Percentiles rank a stretch among this genome's conserved stretches.
These are phyloP conservation scores for Tetrahymena malaccensis DNA, from an alignment of 73 alveolate genomes.

Conservation along the genomic window DNA sequence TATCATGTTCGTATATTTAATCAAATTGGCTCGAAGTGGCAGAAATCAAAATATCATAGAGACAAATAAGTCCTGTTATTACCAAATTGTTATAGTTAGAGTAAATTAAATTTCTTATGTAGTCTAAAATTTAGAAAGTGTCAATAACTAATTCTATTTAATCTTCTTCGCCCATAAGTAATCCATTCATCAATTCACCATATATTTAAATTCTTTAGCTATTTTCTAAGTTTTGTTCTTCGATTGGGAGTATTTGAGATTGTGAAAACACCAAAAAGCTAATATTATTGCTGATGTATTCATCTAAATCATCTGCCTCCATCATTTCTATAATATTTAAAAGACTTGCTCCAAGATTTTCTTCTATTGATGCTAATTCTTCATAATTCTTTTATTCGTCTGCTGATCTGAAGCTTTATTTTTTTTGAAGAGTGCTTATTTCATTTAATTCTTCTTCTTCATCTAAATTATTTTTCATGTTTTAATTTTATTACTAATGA, in stretches of 20 bases:
- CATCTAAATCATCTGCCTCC: neutral
- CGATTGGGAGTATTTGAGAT: neutral
- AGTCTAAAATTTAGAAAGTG: neutral
- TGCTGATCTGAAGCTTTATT: neutral
- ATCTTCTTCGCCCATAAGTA: neutral
- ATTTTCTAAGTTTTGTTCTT: neutral
- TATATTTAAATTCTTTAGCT: neutral
- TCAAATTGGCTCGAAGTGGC: neutral
- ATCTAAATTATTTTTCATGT: neutral
- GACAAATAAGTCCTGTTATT: neutral
- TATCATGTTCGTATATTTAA: neutral
- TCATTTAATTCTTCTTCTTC: neutral
- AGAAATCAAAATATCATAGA: neutral
- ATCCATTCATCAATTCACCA: neutral
- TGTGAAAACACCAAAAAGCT: neutral
- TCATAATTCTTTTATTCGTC: neutral
- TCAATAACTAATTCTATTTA: neutral
- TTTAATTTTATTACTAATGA: neutral
- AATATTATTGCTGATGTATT: neutral
- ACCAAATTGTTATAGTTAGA: neutral
- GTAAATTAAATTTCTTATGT: neutral
- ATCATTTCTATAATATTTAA: neutral
- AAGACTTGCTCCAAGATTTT: neutral
- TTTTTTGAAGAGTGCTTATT: neutral
- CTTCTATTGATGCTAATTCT: neutral